Conservation (phyloP, 306 rosid species). For the Luffa aegyptiaca region DNA sequence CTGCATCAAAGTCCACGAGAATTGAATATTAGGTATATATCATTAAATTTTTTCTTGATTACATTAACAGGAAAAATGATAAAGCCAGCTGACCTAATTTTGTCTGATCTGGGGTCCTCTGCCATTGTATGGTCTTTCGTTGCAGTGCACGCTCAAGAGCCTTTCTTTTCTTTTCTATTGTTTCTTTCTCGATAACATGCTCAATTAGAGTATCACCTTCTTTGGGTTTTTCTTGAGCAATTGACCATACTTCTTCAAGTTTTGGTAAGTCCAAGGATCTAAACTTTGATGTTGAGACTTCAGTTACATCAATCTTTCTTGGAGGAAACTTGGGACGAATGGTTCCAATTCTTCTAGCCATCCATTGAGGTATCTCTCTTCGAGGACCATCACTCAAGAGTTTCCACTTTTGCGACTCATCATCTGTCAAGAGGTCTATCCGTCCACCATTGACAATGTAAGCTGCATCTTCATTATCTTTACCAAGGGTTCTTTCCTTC, state of each 20-base stretch:
- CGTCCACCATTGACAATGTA: conserved; percentile 66
- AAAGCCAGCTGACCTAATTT: conserved; percentile 40
- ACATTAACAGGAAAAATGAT: conserved; percentile 12
- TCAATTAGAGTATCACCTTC: conserved; percentile 50
- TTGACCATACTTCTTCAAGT: conserved; percentile 63
- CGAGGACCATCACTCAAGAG: conserved; percentile 69
- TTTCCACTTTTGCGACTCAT: conserved; percentile 65
- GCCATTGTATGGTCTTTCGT: conserved; percentile 43
- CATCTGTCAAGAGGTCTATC: conserved; percentile 53
- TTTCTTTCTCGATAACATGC: conserved; percentile 48
- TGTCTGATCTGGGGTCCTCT: conserved; percentile 40
- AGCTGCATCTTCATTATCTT: conserved; percentile 29
- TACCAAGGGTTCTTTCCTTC: conserved; percentile 40
- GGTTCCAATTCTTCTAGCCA: conserved; percentile 57
- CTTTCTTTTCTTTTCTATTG: conserved; percentile 52
- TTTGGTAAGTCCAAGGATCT: conserved; percentile 61
- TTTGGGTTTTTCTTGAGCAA: conserved; percentile 66
- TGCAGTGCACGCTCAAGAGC: conserved; percentile 48
- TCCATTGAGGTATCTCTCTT: conserved; percentile 77
- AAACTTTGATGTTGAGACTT: conserved; percentile 46
- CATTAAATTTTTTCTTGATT: background rate
- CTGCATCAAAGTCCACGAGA: conserved; percentile 39
- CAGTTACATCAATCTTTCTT: conserved; percentile 45
- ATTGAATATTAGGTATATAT: conserved; percentile 8
- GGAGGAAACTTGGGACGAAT: conserved; percentile 69